Percentiles rank a stretch among this genome's conserved stretches.
Evolutionary conservation across 2,329 filamentous ascomycete species (phyloP).

Genomic region (Colletotrichum nymphaeae): DNA sequence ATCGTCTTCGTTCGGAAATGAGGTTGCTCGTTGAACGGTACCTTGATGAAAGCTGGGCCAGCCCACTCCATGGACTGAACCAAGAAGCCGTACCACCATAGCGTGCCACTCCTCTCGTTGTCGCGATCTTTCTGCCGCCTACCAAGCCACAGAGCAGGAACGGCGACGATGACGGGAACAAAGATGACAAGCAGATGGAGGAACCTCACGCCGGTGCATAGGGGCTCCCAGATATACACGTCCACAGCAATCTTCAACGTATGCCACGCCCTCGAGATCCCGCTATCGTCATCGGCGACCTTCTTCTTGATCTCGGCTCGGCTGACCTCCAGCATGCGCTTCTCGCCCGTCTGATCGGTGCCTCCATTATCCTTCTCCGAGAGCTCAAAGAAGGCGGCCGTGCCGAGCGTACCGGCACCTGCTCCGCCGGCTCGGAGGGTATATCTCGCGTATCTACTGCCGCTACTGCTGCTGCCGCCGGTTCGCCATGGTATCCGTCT

Average conservation of each 20-base stretch:
- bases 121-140: constrained; percentile 70
- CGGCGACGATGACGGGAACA: constrained; percentile 84
- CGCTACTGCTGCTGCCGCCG: background rate
- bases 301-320: constrained; percentile 79
- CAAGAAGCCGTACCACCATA: constrained; percentile 96
- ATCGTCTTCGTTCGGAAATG: background rate
- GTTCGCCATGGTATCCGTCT: constrained; percentile 42
- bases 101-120: constrained; percentile 81
- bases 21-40: constrained; percentile 46
- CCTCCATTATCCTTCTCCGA: constrained; percentile 65
- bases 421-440: constrained; percentile 54
- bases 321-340: constrained; percentile 87
- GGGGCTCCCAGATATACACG: constrained; percentile 81
- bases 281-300: constrained; percentile 70
- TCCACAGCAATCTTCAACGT: constrained; percentile 76
- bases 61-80: constrained; percentile 92
- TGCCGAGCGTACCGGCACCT: constrained; percentile 58
- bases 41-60: constrained; percentile 97
- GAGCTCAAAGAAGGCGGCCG: constrained; percentile 67
- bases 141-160: constrained; percentile 87
- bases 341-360: constrained; percentile 75
- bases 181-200: constrained; percentile 89
- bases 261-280: constrained; percentile 68
- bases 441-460: constrained; percentile 39
- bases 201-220: constrained; percentile 89